phyloP scores from a whole-genome alignment of 306 rosid species.

The Nissolia schottii region DNA sequence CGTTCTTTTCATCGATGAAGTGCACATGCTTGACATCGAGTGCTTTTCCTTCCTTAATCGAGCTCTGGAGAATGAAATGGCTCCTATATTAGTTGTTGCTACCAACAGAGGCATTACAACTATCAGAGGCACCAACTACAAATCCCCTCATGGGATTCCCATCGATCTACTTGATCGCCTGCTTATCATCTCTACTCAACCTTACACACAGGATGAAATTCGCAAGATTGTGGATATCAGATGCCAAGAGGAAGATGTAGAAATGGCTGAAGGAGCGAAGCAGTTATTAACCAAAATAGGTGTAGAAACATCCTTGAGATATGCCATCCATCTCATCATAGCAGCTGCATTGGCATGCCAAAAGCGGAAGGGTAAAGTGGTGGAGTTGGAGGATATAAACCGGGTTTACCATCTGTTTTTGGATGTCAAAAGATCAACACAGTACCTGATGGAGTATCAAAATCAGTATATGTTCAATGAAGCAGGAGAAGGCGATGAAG shows the following conservation, averaged over 20 bases:
- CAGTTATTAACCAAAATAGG: slow-evolving; percentile 84
- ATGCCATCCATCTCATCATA: slow-evolving; percentile 92
- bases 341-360: slow-evolving; percentile 83
- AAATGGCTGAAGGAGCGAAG: slow-evolving; percentile 87
- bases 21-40: slow-evolving; percentile 96
- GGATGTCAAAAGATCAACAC: slow-evolving; percentile 96
- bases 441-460: slow-evolving; percentile 94
- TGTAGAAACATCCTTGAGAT: slow-evolving; percentile 85
- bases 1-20: slow-evolving; percentile 94
- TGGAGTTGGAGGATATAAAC: slow-evolving; percentile 87
- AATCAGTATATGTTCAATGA: slow-evolving; percentile 89
- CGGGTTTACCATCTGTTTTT: slow-evolving; percentile 90
- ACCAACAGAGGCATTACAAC: slow-evolving; percentile 95
- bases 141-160: slow-evolving; percentile 95
- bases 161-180: slow-evolving; percentile 91
- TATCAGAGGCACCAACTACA: slow-evolving; percentile 91
- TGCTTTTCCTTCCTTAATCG: slow-evolving; percentile 94
- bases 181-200: slow-evolving; percentile 87
- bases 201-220: slow-evolving; percentile 78
- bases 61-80: slow-evolving; percentile 94
- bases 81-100: slow-evolving; percentile 93
- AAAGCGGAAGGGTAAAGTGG: slow-evolving; percentile 75
- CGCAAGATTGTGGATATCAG: slow-evolving; percentile 82
- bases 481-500: slow-evolving; percentile 68
- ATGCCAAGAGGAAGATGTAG: slow-evolving; percentile 92